phyloP scores from a whole-genome alignment of 495 filamentous ascomycete genomes.

The Darksidea phi region DNA sequence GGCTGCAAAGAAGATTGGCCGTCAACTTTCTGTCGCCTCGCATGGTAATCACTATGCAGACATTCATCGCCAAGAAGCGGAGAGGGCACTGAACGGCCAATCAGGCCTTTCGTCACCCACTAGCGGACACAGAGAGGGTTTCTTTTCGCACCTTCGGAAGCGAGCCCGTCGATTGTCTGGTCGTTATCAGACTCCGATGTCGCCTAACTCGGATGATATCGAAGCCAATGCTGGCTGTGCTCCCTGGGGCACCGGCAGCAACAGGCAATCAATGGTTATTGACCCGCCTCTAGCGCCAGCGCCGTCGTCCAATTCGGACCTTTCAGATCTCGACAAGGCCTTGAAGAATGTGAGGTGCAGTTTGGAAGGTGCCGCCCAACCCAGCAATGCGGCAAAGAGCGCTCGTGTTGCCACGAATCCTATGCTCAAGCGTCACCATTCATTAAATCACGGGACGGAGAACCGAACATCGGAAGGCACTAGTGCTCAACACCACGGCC shows the following conservation, averaged over 20 bases:
- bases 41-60: slow-evolving; percentile 86
- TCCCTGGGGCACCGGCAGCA: slow-evolving; percentile 74
- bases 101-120: slow-evolving; percentile 62
- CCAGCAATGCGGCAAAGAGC: slow-evolving; percentile 38
- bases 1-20: slow-evolving; percentile 85
- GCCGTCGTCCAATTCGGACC: slow-evolving; percentile 48
- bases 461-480: slow-evolving; percentile 63
- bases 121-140: slow-evolving; percentile 80
- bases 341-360: slow-evolving; percentile 68
- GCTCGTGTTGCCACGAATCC: slow-evolving; percentile 38
- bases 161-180: slow-evolving; percentile 90
- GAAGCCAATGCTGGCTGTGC: slow-evolving; percentile 90
- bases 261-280: slow-evolving; percentile 78
- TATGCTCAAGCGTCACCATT: slow-evolving; percentile 58
- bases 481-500: slow-evolving; percentile 54
- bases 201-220: slow-evolving; percentile 74
- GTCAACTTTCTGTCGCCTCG: slow-evolving; percentile 95
- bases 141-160: slow-evolving; percentile 96
- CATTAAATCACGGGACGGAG: slow-evolving; percentile 68
- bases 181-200: slow-evolving; percentile 72
- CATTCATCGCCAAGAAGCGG: slow-evolving; percentile 83
- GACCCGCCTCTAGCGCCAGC: slow-evolving; percentile 55
- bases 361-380: slow-evolving; percentile 53
- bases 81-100: slow-evolving; percentile 84
- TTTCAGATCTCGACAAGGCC: slow-evolving; percentile 74